phyloP scores from a whole-genome alignment of 2,329 filamentous ascomycete genomes.

The Alternaria dauci region DNA sequence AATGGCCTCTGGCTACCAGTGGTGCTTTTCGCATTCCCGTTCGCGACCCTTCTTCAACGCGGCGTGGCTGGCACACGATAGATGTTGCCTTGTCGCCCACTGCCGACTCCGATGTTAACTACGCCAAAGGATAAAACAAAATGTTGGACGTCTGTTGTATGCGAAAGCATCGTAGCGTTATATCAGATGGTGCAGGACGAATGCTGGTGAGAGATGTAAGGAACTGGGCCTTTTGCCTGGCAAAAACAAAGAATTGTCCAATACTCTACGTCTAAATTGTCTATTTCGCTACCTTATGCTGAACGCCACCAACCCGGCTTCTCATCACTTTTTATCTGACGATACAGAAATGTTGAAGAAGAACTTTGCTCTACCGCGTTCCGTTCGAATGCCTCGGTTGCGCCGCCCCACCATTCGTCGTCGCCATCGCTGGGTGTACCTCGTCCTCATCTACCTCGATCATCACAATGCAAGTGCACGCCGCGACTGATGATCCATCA shows the following conservation, averaged over 20 bases:
- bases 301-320: not conserved
- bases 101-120: not conserved
- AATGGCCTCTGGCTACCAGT: not conserved
- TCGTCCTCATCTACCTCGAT: not conserved
- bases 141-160: no score
- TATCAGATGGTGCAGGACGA: no score
- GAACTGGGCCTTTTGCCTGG: not conserved
- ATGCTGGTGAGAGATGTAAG: no score
- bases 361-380: not conserved
- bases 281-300: not conserved
- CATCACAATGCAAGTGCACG: conserved; percentile 1
- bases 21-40: not conserved
- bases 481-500: not conserved
- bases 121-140: no score
- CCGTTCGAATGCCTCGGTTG: no score
- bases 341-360: not conserved
- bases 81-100: no score
- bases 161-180: no score
- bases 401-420: not conserved
- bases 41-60: not conserved
- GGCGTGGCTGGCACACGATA: no score
- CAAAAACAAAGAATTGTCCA: not conserved
- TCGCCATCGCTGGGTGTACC: not conserved
- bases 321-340: not conserved
- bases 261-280: not conserved